phyloP scores from a whole-genome alignment of 441 rosid species.

The Corymbia calophylla region DNA sequence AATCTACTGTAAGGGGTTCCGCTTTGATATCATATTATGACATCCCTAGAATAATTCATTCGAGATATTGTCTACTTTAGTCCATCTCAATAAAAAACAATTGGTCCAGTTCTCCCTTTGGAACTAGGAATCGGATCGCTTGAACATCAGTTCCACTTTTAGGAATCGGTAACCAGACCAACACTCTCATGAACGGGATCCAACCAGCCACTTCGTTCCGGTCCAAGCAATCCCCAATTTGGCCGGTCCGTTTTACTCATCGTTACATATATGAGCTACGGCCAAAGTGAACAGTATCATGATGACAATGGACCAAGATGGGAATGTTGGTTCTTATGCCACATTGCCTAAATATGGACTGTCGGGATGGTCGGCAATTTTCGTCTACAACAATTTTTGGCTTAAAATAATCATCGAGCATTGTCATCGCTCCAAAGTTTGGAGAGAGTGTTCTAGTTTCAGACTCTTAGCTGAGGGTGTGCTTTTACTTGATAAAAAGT shows the following conservation, averaged over 20 bases:
- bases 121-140: background rate
- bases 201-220: fast-evolving
- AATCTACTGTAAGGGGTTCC: background rate
- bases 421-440: background rate
- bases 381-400: background rate
- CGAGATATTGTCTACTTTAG: fast-evolving
- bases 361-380: background rate
- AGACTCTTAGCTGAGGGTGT: background rate
- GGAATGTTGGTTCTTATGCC: background rate
- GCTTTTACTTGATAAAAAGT: background rate
- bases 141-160: background rate
- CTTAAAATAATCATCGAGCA: background rate
- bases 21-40: background rate
- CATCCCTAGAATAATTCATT: too few relatives aligned
- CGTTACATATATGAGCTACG: background rate
- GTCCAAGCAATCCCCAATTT: background rate
- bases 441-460: background rate
- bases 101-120: background rate
- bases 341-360: background rate
- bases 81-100: too few relatives aligned
- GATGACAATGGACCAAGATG: background rate
- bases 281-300: background rate
- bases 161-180: background rate
- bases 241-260: background rate
- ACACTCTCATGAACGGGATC: background rate